Evolutionary conservation across 2,329 filamentous ascomycete genomes (phyloP), one percentile per base, ranked within the genome.

Genomic region (Aspergillus glaucus): DNA sequence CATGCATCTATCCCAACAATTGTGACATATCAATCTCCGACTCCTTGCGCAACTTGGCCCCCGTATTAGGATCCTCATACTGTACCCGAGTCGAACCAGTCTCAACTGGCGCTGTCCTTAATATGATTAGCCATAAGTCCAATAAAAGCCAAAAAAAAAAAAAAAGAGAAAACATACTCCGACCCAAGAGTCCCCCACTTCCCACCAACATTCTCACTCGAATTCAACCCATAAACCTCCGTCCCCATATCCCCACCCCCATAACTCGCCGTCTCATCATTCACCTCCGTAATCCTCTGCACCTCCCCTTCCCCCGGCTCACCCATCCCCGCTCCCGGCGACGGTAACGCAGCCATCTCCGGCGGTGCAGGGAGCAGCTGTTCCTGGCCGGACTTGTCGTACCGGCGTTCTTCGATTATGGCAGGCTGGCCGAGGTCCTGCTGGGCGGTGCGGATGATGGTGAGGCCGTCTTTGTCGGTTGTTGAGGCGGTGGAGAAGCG

Each of bases 351-450:
- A 17, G 34, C 34, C 34, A 37, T 19, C 34, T 37, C 34, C 34
- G 34, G n/a, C 9, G 47, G 54, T 4, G 43, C 24, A 10, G 52
- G 46, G 5, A 52, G 30, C 10, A 57, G 47, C 28, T 62, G 51
- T 43, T 67, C 62, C 47, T 66, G 61, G 8, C 66, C 66, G 3
- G 59, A 58, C 5, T 52, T 54, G 50, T 69, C 65, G 50, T 62
- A 69, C 6, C 57, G 62, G 1, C 60, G 57, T 46, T 69, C 65
- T 47, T 69, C 65, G 14, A 67, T 46, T 6, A 65, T 48, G 8
- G 60, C 55, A 5, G 65, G 64, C 30, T 65, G 54, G 21, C 66
- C 66, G 2, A 69, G 56, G 30, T 67, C 65, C 46, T 69, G 65
- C 17, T 58, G 57, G 1, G 62, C 59, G 10, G 65, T 67, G 40